A percentile compares a stretch with the other conserved stretches of the same genome.
Evolutionary conservation across 2,329 filamentous ascomycete genomes (phyloP).

Genomic region (Amauroascus niger): DNA sequence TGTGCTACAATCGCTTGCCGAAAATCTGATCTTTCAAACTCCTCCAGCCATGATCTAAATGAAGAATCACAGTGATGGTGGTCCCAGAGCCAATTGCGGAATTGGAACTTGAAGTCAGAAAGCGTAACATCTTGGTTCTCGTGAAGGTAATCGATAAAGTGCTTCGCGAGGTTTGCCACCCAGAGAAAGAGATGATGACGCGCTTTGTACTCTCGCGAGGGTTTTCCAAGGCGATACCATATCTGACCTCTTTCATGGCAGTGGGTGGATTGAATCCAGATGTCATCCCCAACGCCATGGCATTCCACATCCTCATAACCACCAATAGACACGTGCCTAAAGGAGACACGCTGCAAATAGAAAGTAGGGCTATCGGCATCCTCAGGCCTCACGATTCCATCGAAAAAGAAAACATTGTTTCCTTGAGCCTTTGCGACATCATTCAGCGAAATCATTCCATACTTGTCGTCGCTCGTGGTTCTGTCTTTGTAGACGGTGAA

Average conservation of each 20-base stretch:
- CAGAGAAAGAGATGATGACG: conserved; percentile 59
- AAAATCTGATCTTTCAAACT: conserved; percentile 50
- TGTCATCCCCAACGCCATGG: conserved; percentile 41
- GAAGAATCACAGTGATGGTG: conserved; percentile 35
- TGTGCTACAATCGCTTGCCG: conserved; percentile 52
- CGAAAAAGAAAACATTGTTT: conserved; percentile 44
- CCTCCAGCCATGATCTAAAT: conserved; percentile 48
- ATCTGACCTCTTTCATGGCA: conserved; percentile 31
- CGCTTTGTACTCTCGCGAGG: conserved; percentile 51
- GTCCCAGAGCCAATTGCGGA: conserved; percentile 47
- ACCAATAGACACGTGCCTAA: conserved; percentile 54
- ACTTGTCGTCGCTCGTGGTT: conserved; percentile 26
- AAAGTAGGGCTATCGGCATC: conserved; percentile 27
- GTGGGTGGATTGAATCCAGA: conserved; percentile 54
- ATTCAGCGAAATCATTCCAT: conserved; percentile 49
- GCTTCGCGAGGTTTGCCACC: conserved; percentile 61
- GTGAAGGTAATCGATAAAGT: conserved; percentile 57
- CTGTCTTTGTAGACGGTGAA: conserved; percentile 49
- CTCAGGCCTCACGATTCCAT: conserved; percentile 39
- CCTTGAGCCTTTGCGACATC: conserved; percentile 38
- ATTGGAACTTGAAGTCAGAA: conserved; percentile 48
- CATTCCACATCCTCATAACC: conserved; percentile 49
- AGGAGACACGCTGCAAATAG: conserved; percentile 49
- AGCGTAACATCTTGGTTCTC: conserved; percentile 38
- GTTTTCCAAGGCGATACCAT: conserved; percentile 54